These are phyloP conservation scores for Penicillium occitanis DNA, from an alignment of 2,329 filamentous ascomycete genomes.

Conservation along the genomic window DNA sequence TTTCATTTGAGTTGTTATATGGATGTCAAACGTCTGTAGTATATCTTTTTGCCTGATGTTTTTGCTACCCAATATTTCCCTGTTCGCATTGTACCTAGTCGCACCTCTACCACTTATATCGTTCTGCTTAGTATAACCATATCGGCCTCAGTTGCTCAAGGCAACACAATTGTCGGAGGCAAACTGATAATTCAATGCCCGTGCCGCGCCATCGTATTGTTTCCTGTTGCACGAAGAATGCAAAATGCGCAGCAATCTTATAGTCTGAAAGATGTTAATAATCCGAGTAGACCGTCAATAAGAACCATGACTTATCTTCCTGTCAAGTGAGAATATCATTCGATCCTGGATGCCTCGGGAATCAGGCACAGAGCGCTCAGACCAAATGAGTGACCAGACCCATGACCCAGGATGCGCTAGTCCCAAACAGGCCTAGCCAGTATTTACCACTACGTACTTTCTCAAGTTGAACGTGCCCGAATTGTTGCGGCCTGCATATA, in stretches of 20 bases:
- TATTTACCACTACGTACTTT: conserved; percentile 14
- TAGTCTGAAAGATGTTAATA: background rate
- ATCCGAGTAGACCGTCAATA: too few relatives aligned
- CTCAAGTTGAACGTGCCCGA: conserved; percentile 12
- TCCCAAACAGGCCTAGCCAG: background rate
- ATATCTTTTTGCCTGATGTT: conserved; percentile 3
- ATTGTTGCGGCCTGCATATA: conserved; percentile 19
- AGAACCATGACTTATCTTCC: background rate
- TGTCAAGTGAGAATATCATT: background rate
- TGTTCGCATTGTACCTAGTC: conserved; percentile 7
- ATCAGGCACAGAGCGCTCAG: background rate
- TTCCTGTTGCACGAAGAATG: background rate
- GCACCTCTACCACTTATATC: background rate
- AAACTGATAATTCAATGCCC: background rate
- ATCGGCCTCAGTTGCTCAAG: conserved; percentile 4
- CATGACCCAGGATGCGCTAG: conserved; percentile 5
- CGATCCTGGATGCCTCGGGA: background rate
- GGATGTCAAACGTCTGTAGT: conserved; percentile 11
- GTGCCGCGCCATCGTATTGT: background rate
- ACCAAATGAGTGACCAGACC: background rate
- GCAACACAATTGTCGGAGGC: conserved; percentile 22
- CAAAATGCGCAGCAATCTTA: background rate
- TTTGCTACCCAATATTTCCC: conserved; percentile 15
- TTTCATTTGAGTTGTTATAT: background rate
- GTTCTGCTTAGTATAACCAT: background rate